A percentile compares a stretch with the other conserved stretches of the same genome.
Evolutionary conservation across 1,139 yeast genomes (phyloP).

Genomic region (Debaryomyces nepalensis): DNA sequence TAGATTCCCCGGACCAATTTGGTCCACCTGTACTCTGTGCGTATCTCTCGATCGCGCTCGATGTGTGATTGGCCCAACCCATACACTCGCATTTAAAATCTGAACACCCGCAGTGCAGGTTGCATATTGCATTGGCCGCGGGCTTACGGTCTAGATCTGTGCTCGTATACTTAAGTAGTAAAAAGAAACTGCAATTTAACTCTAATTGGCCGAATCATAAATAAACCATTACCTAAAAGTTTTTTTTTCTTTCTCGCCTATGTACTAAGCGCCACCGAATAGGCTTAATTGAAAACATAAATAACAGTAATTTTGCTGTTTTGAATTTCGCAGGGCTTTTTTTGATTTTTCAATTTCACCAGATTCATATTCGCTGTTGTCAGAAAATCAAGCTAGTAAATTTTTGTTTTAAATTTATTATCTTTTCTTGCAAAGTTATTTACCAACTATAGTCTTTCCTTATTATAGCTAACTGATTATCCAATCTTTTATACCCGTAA

Average conservation of each 20-base stretch:
- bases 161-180: not conserved
- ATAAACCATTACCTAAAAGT: not conserved
- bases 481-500: constrained; percentile 10
- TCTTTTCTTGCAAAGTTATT: constrained; percentile 9
- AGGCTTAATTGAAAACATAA: constrained; percentile 11
- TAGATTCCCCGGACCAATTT: not conserved
- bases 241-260: constrained; percentile 8
- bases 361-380: constrained; percentile 3
- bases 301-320: constrained; percentile 10
- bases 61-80: not conserved
- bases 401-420: constrained; percentile 7
- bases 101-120: not conserved
- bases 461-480: constrained; percentile 13
- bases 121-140: constrained; percentile 2
- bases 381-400: constrained; percentile 9
- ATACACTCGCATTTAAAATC: not conserved
- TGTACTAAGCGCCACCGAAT: constrained; percentile 7
- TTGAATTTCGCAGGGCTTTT: constrained; percentile 1
- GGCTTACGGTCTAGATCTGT: constrained; percentile 8
- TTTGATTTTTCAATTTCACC: constrained; percentile 1
- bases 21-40: not conserved
- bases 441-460: constrained; percentile 32
- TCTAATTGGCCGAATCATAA: constrained; percentile 10
- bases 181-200: constrained; percentile 9
- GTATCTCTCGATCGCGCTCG: too few species aligned